These are phyloP conservation scores for Euphrasia confusa DNA, from an alignment of 257 asterid species.

Conservation along the genomic window DNA sequence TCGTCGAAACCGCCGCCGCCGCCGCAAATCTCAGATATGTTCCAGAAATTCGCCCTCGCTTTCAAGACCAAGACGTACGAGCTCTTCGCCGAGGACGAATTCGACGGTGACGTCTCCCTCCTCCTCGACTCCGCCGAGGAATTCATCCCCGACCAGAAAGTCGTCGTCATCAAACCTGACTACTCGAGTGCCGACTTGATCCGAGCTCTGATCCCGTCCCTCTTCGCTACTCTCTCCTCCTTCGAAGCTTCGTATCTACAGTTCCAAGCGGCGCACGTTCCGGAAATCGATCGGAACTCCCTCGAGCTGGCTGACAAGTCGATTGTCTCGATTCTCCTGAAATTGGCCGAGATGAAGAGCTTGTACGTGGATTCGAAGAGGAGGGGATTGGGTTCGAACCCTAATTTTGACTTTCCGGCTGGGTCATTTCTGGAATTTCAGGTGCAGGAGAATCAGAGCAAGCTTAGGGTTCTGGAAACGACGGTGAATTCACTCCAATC, in stretches of 20 bases:
- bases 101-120: slow-evolving; percentile 42
- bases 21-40: slow-evolving; percentile 82
- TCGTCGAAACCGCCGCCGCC: slow-evolving; percentile 56
- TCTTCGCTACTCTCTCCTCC: slow-evolving; percentile 67
- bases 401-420: slow-evolving; percentile 48
- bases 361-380: slow-evolving; percentile 41
- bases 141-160: slow-evolving; percentile 80
- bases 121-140: slow-evolving; percentile 86
- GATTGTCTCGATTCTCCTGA: slow-evolving; percentile 62
- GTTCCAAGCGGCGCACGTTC: slow-evolving; percentile 94
- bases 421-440: slow-evolving; percentile 69
- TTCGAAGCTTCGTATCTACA: slow-evolving; percentile 87
- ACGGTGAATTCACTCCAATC: slow-evolving; percentile 72
- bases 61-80: slow-evolving; percentile 88
- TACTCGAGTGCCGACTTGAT: slow-evolving; percentile 30
- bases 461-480: slow-evolving; percentile 87
- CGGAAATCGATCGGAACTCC: slow-evolving; percentile 51
- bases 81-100: slow-evolving; percentile 65
- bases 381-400: slow-evolving; percentile 22
- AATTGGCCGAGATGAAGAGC: slow-evolving; percentile 60
- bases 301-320: slow-evolving; percentile 65
- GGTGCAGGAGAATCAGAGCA: slow-evolving; percentile 99
- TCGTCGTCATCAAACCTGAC: slow-evolving; percentile 86
- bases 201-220: slow-evolving; percentile 51
- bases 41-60: slow-evolving; percentile 83